phyloP scores from a whole-genome alignment of 768 basidiomycete species.

The Candolleomyces aberdarensis region DNA sequence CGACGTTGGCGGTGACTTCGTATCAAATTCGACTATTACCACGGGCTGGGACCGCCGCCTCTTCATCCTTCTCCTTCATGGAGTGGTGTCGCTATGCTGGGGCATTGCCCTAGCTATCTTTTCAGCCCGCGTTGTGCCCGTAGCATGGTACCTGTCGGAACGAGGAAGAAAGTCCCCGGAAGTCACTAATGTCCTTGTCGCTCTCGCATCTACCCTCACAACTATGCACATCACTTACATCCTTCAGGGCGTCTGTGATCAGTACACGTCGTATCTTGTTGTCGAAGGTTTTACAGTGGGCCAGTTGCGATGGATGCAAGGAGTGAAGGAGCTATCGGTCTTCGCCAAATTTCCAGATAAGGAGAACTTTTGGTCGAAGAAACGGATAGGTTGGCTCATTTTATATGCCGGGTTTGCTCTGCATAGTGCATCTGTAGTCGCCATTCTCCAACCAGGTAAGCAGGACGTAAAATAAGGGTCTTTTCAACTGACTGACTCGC shows the following conservation, averaged over 20 bases:
- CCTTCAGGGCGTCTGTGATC: not conserved
- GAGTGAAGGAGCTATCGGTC: not conserved
- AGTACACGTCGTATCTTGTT: not conserved
- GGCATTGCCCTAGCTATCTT: not conserved
- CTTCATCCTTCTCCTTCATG: not conserved
- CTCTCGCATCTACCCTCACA: not conserved
- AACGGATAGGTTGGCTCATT: not conserved
- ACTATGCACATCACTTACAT: slow-evolving; percentile 1
- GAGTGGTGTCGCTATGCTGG: not conserved
- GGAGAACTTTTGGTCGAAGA: not conserved
- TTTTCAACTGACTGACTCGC: not conserved
- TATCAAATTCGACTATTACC: not conserved
- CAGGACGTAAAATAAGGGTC: not conserved
- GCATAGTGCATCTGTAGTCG: not conserved
- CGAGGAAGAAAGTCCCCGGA: not conserved
- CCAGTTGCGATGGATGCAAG: not conserved
- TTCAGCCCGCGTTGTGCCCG: not conserved
- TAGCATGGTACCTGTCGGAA: not conserved
- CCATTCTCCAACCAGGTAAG: not conserved
- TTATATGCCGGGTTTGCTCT: not conserved
- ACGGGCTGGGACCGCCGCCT: not conserved
- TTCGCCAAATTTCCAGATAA: not conserved
- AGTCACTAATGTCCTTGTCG: not conserved
- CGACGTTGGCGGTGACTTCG: too few species aligned
- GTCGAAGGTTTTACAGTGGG: not conserved